These are phyloP conservation scores for Amanita fuliginea DNA, from an alignment of 768 basidiomycete species.

Conservation along the genomic window DNA sequence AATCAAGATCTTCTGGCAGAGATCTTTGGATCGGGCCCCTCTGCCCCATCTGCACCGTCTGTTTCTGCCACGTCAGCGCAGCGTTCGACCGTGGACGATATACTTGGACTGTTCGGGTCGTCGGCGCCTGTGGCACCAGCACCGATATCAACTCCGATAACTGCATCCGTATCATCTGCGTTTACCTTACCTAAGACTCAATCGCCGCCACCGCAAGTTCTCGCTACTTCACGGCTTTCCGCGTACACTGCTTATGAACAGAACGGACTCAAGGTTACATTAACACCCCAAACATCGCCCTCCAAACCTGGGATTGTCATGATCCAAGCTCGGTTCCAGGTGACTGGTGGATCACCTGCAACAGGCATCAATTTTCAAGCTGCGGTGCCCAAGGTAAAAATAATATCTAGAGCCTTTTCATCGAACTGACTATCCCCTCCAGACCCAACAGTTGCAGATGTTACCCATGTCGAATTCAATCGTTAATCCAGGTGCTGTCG, in stretches of 20 bases:
- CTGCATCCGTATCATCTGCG: slow-evolving; percentile 17
- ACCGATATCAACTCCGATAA: slow-evolving; percentile 12
- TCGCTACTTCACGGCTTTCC: slow-evolving; percentile 42
- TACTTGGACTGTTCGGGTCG: slow-evolving; percentile 77
- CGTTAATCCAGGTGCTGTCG: slow-evolving; percentile 64
- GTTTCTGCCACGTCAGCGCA: slow-evolving; percentile 28
- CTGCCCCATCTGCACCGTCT: slow-evolving; percentile 19
- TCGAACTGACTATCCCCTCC: slow-evolving; percentile 2
- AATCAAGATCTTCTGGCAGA: slow-evolving; percentile 87
- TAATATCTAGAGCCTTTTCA: slow-evolving; percentile 3
- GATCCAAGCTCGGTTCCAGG: slow-evolving; percentile 82
- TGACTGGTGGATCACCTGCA: slow-evolving; percentile 39
- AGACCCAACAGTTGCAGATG: slow-evolving; percentile 98
- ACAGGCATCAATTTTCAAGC: slow-evolving; percentile 86
- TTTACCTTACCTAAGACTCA: slow-evolving; percentile 28
- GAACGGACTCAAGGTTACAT: slow-evolving; percentile 78
- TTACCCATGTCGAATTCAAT: slow-evolving; percentile 87
- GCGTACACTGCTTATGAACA: slow-evolving; percentile 87
- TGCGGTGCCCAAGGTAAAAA: slow-evolving; percentile 82
- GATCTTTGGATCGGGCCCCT: slow-evolving; percentile 64
- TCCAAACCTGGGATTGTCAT: slow-evolving; percentile 83
- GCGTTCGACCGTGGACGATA: slow-evolving; percentile 71
- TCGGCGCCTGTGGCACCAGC: slow-evolving; percentile 21
- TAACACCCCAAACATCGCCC: slow-evolving; percentile 79
- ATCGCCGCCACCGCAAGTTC: slow-evolving; percentile 20